Evolutionary conservation across 345 rosid genomes (phyloP).

Genomic region (Acer negundo): DNA sequence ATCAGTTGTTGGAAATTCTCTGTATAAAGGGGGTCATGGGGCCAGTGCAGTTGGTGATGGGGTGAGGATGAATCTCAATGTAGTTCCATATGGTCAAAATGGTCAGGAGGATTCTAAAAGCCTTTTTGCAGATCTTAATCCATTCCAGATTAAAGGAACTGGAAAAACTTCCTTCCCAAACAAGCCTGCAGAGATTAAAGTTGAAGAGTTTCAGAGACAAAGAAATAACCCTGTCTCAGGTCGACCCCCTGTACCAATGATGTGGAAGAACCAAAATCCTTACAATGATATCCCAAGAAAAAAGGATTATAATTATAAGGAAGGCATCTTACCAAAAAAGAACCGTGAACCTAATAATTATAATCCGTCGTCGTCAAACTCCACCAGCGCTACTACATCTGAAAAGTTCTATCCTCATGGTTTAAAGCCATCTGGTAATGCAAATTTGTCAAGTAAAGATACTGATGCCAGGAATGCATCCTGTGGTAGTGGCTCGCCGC

Average conservation of each 20-base stretch:
- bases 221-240: constrained; percentile 56
- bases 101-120: constrained; percentile 64
- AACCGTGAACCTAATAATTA: constrained; percentile 69
- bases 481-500: constrained; percentile 37
- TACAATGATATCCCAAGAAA: constrained; percentile 80
- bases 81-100: constrained; percentile 69
- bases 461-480: constrained; percentile 40
- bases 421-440: constrained; percentile 38
- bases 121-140: constrained; percentile 96
- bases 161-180: constrained; percentile 58
- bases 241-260: constrained; percentile 74
- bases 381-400: constrained; percentile 46
- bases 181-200: constrained; percentile 53
- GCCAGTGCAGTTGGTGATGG: constrained; percentile 54
- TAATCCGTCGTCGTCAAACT: constrained; percentile 51
- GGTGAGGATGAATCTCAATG: constrained; percentile 68
- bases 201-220: constrained; percentile 58
- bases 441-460: constrained; percentile 43
- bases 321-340: constrained; percentile 65
- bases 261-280: constrained; percentile 81
- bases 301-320: constrained; percentile 71
- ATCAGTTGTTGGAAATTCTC: constrained; percentile 45
- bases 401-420: constrained; percentile 47
- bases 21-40: constrained; percentile 66
- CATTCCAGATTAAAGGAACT: constrained; percentile 84